Evolutionary conservation across 169 alveolate species (phyloP), one percentile per base, ranked within the genome.

Genomic region (Plasmodium sp.): DNA sequence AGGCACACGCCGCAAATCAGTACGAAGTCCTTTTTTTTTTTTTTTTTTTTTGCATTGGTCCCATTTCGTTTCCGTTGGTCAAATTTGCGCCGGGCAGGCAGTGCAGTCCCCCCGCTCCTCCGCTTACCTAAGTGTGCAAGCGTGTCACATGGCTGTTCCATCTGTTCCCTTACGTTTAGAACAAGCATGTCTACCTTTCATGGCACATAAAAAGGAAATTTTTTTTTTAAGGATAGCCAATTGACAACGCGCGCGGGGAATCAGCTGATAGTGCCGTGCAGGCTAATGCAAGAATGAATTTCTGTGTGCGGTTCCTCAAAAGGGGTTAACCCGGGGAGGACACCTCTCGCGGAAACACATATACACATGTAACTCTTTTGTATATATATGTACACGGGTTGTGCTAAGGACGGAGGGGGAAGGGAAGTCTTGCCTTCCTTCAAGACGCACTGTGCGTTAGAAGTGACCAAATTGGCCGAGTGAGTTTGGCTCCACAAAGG

Each of bases 261-360:
- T 67, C 67, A 33, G 31, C 80, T 18, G 14, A 72, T 71, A 72
- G 41, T 71, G 81, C 31, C 48, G 93, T 86, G 93, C 93, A 86
- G 33, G 43, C 81, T 86, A 75, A 75, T 86, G 93, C 93, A 77
- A 75, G 45, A 72, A 34, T 22, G 39, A n/a, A 48, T 77, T 51
- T 86, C 67, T 86, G 88, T 86, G 85, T 86, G 93, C n/a, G 34
- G 6, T 74, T 86, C 45, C 73, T 22, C 45, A 33, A 62, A 33
- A 81, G 56, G 74, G 34, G 43, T 18, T 67, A 27, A 27, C 3
- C 33, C 14, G n/a, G 33, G 77, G 41, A 67, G 36, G 41, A 41
- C 73, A 16, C 27, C 74, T 22, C 27, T 36, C 7, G 75, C 18
- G 51, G 27, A 84, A 67, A 84, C 31, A 83, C 31, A 39, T 7